Evolutionary conservation across 345 rosid genomes (phyloP), one percentile per base, ranked within the genome.

Genomic region (Aegle marmelos): DNA sequence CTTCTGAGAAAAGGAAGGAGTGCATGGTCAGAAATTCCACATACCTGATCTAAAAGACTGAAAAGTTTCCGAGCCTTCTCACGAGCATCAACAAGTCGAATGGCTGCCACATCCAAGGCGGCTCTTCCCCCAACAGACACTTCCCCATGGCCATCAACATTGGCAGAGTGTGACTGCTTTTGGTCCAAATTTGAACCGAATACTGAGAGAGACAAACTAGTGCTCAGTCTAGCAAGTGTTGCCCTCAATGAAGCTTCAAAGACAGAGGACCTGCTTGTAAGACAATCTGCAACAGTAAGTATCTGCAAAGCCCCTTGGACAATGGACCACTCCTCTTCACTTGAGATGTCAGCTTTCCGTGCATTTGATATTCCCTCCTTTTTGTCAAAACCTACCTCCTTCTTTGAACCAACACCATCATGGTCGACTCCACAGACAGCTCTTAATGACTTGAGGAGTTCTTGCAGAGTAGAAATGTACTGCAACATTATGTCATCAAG

Each of bases 241-340:
- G 99, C 94, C 85, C 97, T 89, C 91, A 96, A 83, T 27, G 97
- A 89, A 76, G 97, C 99, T 85, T 96, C 99, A 80, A 92, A 94
- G 70, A 94, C 95, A 8, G 99, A 92, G 68, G 97, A 96, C 77
- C 99, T 85, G 89, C 98, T 92, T 4, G 97, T 92, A 48, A 96
- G 89, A 85, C 97, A 92, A 83, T 96, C 99, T 82, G 97, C 97
- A 57, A 96, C 98, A 11, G 98, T 96, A 27, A 96, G 93, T 81
- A 96, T 88, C 84, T 96, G 99, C 76, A 96, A 75, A 68, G 98
- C 95, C 81, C 98, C 99, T 80, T 94, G 98, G 68, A 96, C 97
- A 70, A 96, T 94, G 72, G 99, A 96, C 99, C 99, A 96, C 84
- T 96, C 99, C 86, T 92, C 97, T 75, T 96, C 99, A 83, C 90